Evolutionary conservation across 2,329 filamentous ascomycete genomes (phyloP), one percentile per base, ranked within the genome.

Genomic region (Aschersonia sp.): DNA sequence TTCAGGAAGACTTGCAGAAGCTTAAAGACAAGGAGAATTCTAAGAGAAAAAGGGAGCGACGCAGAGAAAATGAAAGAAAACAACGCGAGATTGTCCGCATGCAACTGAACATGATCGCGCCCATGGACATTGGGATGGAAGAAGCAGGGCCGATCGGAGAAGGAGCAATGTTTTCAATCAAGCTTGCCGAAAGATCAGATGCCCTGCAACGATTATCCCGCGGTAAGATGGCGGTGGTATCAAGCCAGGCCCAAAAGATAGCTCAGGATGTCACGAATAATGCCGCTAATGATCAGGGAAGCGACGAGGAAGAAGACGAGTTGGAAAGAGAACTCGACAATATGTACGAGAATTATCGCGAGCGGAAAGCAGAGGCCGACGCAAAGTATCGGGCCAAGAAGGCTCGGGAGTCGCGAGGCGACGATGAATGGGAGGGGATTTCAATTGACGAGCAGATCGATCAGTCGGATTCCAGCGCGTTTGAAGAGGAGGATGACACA

Each of bases 101-200:
- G 84, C 92, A 98, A 65, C 80, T 98, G 71, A 84, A 96, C 68
- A 98, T 98, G 92, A 84, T 83, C 2, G 85, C 89, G 1, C 92
- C 92, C 5, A 92, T 88, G 73, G 92, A 98, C 54, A 95, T 98
- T 53, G 92, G 92, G 58, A 78, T 94, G 68, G 92, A 95, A 61
- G 88, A 92, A 65, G 69, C 77, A 30, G 87, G 87, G 0, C 85
- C 86, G 0, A 72, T 78, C 45, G 89, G 87, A 30, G 82, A 88
- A 42, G 85, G 88, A 44, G 73, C 85, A 31, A 92, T 95, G 72
- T 98, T 98, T 62, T 80, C 80, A 3, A 74, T 97, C 44, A 94
- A 89, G 63, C 70, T 80, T 6, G 76, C 94, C 43, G 87, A 96
- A 60, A 85, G 86, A 61, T 78, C 80, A 20, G 79, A 82, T 44